Percentiles rank a stretch among this genome's conserved stretches.
Conservation (phyloP, 2,329 filamentous ascomycete genomes). For the Exophiala spinifera region DNA sequence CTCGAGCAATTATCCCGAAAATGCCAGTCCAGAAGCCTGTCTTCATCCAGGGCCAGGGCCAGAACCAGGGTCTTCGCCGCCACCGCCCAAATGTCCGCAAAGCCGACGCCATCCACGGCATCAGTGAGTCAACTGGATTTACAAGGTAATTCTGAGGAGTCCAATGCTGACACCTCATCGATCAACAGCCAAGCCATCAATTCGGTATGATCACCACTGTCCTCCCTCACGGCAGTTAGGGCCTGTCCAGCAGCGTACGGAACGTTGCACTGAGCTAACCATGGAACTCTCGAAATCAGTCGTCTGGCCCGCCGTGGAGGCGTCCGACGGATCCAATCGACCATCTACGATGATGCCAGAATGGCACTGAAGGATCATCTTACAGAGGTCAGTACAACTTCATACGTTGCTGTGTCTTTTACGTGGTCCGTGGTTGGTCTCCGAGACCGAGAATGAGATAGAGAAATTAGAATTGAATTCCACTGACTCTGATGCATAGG, state of each 20-base stretch:
- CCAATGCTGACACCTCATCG: neutral
- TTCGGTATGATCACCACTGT: conserved; percentile 28
- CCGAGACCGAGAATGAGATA: too few species aligned
- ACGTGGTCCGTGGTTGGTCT: too few species aligned
- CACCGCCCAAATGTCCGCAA: neutral
- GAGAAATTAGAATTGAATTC: too few species aligned
- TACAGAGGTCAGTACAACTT: conserved; percentile 22
- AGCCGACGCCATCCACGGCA: conserved; percentile 15
- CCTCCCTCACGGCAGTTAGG: too few species aligned
- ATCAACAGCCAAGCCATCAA: conserved; percentile 11
- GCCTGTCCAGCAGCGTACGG: too few species aligned
- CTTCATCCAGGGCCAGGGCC: neutral
- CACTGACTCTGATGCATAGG: neutral
- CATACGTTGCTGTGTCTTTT: neutral
- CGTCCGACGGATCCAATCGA: conserved; percentile 31
- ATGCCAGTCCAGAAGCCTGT: too few species aligned
- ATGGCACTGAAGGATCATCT: conserved; percentile 27
- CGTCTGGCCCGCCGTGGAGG: conserved; percentile 38
- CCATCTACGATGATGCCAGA: conserved; percentile 33
- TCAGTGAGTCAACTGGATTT: conserved; percentile 35
- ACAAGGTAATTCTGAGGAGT: too few species aligned
- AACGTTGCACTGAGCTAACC: neutral
- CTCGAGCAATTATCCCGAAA: too few species aligned
- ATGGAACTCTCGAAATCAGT: neutral
- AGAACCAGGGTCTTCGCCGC: neutral